These are phyloP conservation scores for Citrullus colocynthis DNA, from an alignment of 306 rosid species.

Conservation along the genomic window DNA sequence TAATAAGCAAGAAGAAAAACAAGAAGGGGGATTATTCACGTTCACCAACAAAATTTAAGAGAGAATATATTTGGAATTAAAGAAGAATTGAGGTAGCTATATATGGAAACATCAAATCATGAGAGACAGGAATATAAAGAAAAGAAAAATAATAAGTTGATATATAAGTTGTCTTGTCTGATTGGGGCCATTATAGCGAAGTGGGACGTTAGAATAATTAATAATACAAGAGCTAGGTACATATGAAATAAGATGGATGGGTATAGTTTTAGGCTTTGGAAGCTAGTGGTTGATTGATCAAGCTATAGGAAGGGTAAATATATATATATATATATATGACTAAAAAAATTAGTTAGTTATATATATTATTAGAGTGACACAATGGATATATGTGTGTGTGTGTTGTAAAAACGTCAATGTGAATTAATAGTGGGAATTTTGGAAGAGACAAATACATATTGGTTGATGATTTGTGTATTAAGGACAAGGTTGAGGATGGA, in stretches of 20 bases:
- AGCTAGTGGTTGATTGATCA: neutral
- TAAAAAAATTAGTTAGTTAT: too few relatives aligned
- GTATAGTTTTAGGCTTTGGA: slow-evolving; percentile 1
- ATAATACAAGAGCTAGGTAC: neutral
- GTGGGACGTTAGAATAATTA: neutral
- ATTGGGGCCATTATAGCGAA: slow-evolving; percentile 3
- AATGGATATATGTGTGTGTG: neutral
- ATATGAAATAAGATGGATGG: neutral
- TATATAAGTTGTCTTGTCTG: slow-evolving; percentile 8
- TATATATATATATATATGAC: too few relatives aligned
- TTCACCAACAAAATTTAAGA: neutral
- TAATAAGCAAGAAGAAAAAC: neutral
- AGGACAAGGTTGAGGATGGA: slow-evolving; percentile 22
- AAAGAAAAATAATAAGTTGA: neutral
- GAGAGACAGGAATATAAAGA: neutral
- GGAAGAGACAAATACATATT: slow-evolving; percentile 53
- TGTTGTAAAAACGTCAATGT: neutral
- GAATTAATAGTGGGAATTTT: neutral
- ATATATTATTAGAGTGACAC: too few relatives aligned
- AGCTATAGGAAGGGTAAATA: neutral
- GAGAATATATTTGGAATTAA: neutral
- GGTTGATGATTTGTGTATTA: slow-evolving; percentile 32
- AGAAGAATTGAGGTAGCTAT: neutral
- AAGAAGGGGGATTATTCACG: neutral
- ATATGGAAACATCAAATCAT: slow-evolving; percentile 8